Evolutionary conservation across 176 grass and related monocot species (phyloP).

Genomic region (Elymus sibiricus): DNA sequence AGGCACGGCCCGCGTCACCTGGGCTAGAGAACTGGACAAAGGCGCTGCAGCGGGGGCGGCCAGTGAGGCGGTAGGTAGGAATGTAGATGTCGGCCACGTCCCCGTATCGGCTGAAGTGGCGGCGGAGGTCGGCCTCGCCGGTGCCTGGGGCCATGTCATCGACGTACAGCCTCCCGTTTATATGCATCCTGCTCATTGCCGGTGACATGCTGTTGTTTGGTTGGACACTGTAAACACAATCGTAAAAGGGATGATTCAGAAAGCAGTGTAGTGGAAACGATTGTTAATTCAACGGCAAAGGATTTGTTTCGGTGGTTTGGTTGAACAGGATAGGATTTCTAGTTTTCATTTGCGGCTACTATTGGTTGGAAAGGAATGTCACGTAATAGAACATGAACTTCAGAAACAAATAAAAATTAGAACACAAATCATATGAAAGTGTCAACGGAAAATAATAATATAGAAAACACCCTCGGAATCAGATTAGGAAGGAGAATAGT

Average conservation of each 20-base stretch:
- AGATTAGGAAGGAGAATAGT: not conserved
- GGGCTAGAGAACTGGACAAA: slow-evolving; percentile 31
- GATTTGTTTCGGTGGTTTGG: too few relatives aligned
- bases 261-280: not conserved
- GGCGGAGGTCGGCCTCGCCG: not conserved
- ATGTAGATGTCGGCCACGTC: slow-evolving; percentile 29
- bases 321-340: too few relatives aligned
- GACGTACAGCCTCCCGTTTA: slow-evolving; percentile 28
- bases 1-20: not conserved
- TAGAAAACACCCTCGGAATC: not conserved
- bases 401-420: not conserved
- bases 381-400: not conserved
- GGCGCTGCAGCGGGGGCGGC: slow-evolving; percentile 10
- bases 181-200: not conserved
- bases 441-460: not conserved
- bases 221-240: not conserved
- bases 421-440: not conserved
- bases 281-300: too few relatives aligned
- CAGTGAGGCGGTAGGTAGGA: slow-evolving; percentile 13
- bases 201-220: not conserved
- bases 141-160: slow-evolving; percentile 22
- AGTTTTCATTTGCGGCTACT: not conserved
- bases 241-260: not conserved
- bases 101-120: slow-evolving; percentile 37
- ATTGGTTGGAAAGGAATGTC: not conserved